phyloP scores from a whole-genome alignment of 23 red algal species.

The Pyropia yezoensis region DNA sequence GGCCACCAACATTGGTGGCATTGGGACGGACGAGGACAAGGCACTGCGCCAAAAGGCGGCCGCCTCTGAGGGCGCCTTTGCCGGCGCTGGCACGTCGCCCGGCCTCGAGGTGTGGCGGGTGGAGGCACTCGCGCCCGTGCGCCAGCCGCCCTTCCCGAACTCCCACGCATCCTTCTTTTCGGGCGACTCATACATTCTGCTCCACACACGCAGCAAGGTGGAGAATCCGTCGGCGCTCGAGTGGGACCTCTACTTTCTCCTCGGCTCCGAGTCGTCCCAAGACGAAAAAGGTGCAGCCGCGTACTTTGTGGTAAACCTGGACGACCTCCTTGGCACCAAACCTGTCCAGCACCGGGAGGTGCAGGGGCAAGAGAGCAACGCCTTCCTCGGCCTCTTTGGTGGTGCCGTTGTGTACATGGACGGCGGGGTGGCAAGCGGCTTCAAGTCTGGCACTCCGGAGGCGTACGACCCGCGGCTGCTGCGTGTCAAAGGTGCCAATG shows the following conservation, averaged over 20 bases:
- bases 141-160: conserved; percentile 1
- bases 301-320: conserved; percentile 70
- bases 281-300: conserved; percentile 59
- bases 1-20: conserved; percentile 49
- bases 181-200: conserved; percentile 60
- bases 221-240: conserved; percentile 13
- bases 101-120: conserved; percentile 80
- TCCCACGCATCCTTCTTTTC: conserved; percentile 35
- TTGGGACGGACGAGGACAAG: conserved; percentile 54
- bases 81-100: conserved; percentile 30
- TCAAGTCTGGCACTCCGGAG: conserved; percentile 36
- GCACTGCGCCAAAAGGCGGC: conserved; percentile 45
- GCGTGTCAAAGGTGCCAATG: conserved; percentile 13
- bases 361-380: conserved; percentile 32
- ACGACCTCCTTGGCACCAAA: conserved; percentile 52
- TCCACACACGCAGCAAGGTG: conserved; percentile 25
- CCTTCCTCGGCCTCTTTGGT: conserved; percentile 46
- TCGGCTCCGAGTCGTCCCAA: conserved; percentile 46
- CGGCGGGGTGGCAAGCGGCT: conserved; percentile 56
- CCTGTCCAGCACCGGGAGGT: conserved; percentile 69
- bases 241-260: conserved; percentile 58
- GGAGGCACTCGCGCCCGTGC: conserved; percentile 49
- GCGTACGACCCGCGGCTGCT: conserved; percentile 42
- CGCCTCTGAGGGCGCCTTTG: conserved; percentile 41
- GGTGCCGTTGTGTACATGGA: conserved; percentile 46